A percentile compares a stretch with the other conserved stretches of the same genome.
Evolutionary conservation across 768 basidiomycete species (phyloP).

Genomic region (Pleurotus eryngii): DNA sequence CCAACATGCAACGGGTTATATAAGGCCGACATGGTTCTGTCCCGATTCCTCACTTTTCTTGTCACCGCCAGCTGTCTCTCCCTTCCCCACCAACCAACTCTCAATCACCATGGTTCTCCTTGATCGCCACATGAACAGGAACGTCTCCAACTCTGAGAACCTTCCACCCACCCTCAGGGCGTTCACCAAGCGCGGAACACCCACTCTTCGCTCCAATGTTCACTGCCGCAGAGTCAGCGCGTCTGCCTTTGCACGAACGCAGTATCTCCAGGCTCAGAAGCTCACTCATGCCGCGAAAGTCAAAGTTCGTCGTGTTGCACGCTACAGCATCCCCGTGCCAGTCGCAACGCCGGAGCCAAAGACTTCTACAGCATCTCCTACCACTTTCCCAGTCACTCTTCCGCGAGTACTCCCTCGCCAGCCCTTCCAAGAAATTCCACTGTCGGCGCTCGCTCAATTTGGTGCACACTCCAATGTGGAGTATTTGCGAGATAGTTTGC

Average conservation of each 20-base stretch:
- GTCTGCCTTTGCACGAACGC: slow-evolving; percentile 20
- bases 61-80: not conserved
- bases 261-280: slow-evolving; percentile 29
- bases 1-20: not conserved
- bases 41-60: not conserved
- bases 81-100: not conserved
- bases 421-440: slow-evolving; percentile 40
- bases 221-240: slow-evolving; percentile 38
- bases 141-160: slow-evolving; percentile 29
- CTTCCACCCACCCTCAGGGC: slow-evolving; percentile 23
- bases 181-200: slow-evolving; percentile 17
- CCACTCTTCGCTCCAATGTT: slow-evolving; percentile 21
- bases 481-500: slow-evolving; percentile 52
- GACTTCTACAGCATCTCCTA: slow-evolving; percentile 10
- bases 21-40: not conserved
- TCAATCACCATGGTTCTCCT: slow-evolving; percentile 23
- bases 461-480: slow-evolving; percentile 45
- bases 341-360: slow-evolving; percentile 25
- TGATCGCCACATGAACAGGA: slow-evolving; percentile 18
- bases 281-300: slow-evolving; percentile 24
- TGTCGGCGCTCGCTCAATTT: slow-evolving; percentile 44
- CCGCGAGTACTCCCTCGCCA: slow-evolving; percentile 55
- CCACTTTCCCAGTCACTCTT: slow-evolving; percentile 29
- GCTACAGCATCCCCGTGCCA: slow-evolving; percentile 15
- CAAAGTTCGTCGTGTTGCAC: slow-evolving; percentile 5